These are phyloP conservation scores for Raphanus hybrid DNA, from an alignment of 441 rosid genomes.

Conservation along the genomic window DNA sequence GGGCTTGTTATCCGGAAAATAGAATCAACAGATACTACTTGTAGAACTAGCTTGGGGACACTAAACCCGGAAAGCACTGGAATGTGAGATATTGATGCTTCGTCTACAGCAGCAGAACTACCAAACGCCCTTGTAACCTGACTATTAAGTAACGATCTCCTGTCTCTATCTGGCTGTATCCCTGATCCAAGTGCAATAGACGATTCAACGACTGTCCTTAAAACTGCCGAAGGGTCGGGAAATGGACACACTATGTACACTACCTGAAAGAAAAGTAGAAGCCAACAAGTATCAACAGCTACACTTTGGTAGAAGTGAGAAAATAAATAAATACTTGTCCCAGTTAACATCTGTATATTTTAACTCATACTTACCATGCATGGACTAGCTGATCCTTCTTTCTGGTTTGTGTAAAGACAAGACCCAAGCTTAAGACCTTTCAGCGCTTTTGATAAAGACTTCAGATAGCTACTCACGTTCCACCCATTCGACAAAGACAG, in stretches of 20 bases:
- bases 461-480: conserved; percentile 96
- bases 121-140: conserved; percentile 92
- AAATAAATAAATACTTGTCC: conserved; percentile 1
- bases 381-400: conserved; percentile 86
- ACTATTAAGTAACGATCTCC: conserved; percentile 68
- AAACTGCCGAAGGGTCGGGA: conserved; percentile 94
- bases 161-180: conserved; percentile 74
- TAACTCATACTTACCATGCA: conserved; percentile 67
- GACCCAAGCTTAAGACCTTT: conserved; percentile 83
- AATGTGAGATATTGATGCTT: conserved; percentile 84
- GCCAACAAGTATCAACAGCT: conserved; percentile 25
- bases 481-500: conserved; percentile 98
- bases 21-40: conserved; percentile 94
- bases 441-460: conserved; percentile 95
- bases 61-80: conserved; percentile 90
- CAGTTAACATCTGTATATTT: conserved; percentile 12
- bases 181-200: conserved; percentile 90
- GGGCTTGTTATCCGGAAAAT: conserved; percentile 96
- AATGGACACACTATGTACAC: conserved; percentile 99
- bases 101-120: conserved; percentile 89
- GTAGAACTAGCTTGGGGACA: conserved; percentile 86
- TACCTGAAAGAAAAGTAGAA: conserved; percentile 59
- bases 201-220: conserved; percentile 86
- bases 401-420: conserved; percentile 66
- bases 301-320: conserved; percentile 25